Evolutionary conservation across 1,284 basidiomycete species (phyloP), one percentile per base, ranked within the genome.

Genomic region (Marasmius tenuissimus): DNA sequence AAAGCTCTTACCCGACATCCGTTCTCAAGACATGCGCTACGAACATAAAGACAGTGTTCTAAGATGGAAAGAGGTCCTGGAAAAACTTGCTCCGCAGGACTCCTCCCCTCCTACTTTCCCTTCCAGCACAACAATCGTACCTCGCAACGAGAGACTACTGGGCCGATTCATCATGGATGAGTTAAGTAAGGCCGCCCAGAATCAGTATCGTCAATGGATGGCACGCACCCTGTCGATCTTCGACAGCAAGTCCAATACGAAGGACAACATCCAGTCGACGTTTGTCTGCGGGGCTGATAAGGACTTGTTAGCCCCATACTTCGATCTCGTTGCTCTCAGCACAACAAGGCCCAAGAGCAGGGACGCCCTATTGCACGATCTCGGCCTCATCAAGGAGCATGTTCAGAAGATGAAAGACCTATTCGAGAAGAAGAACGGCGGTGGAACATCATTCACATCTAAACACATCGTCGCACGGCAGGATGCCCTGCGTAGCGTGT

Each of bases 381-480:
- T 77, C 9, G 40, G 60, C 14, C 34, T 42, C 3, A 75, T 79
- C 55, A 59, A 64, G 51, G 39, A 38, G 1, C 74, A 77, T 55
- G 73, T 79, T 20, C 51, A 72, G 42, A 22, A 22, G 0, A 57
- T 75, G 66, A 69, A 40, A 56, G 59, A 18, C 60, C 66, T 9
- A 61, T 65, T 34, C 48, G 38, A 11, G 34, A 27, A 18, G 16
- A 18, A 8, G 34, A 47, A 47, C 45, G 20, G 16, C 2, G 27
- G 27, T 27, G 45, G 45, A 42, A 12, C 40, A 18, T 33, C 61
- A 34, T 76, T 78, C 65, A 75, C 78, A 9, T 62, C 56, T 0
- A 66, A 72, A n/a, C 66, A 67, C 0, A 81, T 81, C 55, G 72
- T 77, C 63, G 45, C 59, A 33, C 70, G 80, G 3, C 80, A 81